Evolutionary conservation across 306 rosid genomes (phyloP), one percentile per base, ranked within the genome.

Genomic region (Sophora flavescens): DNA sequence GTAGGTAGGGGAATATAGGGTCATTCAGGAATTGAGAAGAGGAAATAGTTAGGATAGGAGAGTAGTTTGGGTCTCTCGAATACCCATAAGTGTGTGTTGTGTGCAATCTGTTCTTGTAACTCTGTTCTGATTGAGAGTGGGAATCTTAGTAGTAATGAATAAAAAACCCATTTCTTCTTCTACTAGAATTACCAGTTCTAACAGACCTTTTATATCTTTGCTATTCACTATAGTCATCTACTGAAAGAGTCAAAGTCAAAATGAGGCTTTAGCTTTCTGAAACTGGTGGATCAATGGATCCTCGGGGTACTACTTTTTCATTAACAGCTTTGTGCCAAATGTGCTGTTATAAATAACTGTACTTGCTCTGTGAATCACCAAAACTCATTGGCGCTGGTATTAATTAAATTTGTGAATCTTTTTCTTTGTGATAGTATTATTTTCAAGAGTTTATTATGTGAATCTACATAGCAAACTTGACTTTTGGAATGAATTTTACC

Each of bases 241-340:
- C 90, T n/a, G 99, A 92, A 81, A 90, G 92, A 84, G 93, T 95
- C 53, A 95, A 89, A 80, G 97, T 96, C 15, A 92, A 90, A 91
- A 92, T 91, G 97, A 95, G 90, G 79, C 89, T 90, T 72, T 96
- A 95, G 87, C 97, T 95, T 79, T 83, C 97, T 36, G 90, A 90
- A 79, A 92, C 96, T 48, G 89, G 99, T 90, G 82, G 81, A 72
- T 67, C 63, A 2, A 57, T n/a, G n/a, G n/a, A n/a, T n/a, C n/a
- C n/a, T n/a, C n/a, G n/a, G n/a, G n/a, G n/a, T n/a, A n/a, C n/a
- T 64, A 38, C 47, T 38, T 74, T 12, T 74, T 74, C 63, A 59
- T 18, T 2, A 8, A 14, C 41, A 45, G 42, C n/a, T 41, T 41
- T 26, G 10, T 18, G 22, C 1, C 42, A 41, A 14, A 8, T 44